Conservation (phyloP, 768 basidiomycete genomes). For the Suillus paluster region DNA sequence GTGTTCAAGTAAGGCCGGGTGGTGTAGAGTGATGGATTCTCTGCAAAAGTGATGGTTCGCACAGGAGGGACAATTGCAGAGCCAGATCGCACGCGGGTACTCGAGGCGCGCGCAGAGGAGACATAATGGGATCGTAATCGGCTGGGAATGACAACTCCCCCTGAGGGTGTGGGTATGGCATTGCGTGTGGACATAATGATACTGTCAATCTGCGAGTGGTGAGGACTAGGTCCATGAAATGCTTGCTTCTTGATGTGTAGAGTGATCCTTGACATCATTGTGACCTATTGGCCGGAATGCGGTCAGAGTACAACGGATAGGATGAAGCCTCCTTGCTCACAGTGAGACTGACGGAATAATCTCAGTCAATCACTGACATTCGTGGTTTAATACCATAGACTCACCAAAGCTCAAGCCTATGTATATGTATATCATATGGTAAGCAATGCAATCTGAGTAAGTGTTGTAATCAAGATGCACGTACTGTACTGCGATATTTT, state of each 20-base stretch:
- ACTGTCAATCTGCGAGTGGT: not conserved
- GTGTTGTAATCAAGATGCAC: not conserved
- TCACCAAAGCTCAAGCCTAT: constrained; percentile 46
- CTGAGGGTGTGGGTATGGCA: not conserved
- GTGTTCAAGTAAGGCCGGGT: constrained; percentile 5
- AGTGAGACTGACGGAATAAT: constrained; percentile 33
- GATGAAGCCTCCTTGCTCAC: constrained; percentile 16
- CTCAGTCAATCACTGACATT: constrained; percentile 42
- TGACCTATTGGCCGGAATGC: constrained; percentile 41
- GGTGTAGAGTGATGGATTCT: not conserved
- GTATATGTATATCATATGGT: not conserved
- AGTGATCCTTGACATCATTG: constrained; percentile 74
- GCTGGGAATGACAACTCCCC: not conserved
- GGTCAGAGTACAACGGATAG: not conserved
- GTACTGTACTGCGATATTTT: constrained; percentile 42
- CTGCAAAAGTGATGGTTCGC: not conserved
- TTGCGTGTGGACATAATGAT: not conserved
- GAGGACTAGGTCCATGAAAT: not conserved
- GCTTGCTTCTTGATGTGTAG: constrained; percentile 55
- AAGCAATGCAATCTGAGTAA: not conserved
- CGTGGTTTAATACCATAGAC: constrained; percentile 15
- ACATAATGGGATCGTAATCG: no score
- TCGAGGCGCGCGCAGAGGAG: no score
- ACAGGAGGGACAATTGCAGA: not conserved
- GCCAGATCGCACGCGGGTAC: no score